Base-by-base conservation (phyloP, 257 asterid species). In the Gentiana dahurica region DNA sequence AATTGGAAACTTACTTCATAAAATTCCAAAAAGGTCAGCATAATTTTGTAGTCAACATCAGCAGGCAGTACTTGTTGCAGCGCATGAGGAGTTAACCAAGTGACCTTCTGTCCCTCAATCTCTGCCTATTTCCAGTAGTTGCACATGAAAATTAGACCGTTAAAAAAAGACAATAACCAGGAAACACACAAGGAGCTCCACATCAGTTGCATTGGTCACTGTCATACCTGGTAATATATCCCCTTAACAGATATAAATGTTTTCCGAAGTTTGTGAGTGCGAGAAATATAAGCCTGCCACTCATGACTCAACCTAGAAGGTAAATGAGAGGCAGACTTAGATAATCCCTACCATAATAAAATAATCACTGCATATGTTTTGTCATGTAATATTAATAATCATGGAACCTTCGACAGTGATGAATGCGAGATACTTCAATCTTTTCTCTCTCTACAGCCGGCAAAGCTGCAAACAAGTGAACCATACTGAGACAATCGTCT, bases 11-110 rank as follows among this genome's bases (percentile, higher is more conserved):
- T 38, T 32, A 77, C 98, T 96, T 85, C 98, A 43, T 91, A 87
- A 73, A 91, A 85, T 67, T 91, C 91, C 79, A 87, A 75, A 69
- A 92, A 92, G 8, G 99, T 88, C 72, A 85, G 76, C 89, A 92
- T 69, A 66, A 92, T 77, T 49, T 86, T 81, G 64, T 76, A 92
- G 75, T 92, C 99, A 55, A 92, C 99, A 50, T 83, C 95, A 48
- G 44, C 54, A 45, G 99, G 94, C 60, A 92, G 72, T 53, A 88
- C 97, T 85, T 92, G 99, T 65, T 92, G 99, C 79, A 88, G 67
- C 12, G 97, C 90, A 68, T 92, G 99, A 7, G 98, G 98, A 73
- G 97, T 83, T 69, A 92, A 76, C 99, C 99, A 92, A 8, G 99
- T 92, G 73, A 92, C 58, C 59, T 76, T 85, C 75, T 92, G 99